Evolutionary conservation across 371 early-diverging fungal genomes (phyloP), one percentile per base, ranked within the genome.

Genomic region (Syncephalis plumigaleata): DNA sequence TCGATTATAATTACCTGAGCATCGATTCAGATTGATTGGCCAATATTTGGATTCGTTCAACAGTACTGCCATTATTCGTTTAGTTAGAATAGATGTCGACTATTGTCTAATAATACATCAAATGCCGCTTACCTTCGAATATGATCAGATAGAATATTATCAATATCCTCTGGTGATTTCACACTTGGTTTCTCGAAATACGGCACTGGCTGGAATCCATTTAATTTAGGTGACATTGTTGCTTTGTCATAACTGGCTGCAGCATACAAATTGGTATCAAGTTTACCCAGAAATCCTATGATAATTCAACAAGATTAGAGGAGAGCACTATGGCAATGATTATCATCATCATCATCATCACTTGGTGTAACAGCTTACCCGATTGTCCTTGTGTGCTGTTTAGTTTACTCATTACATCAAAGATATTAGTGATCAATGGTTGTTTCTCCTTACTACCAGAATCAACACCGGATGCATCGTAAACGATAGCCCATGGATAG

Each of bases 131-230:
- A 45, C 1, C 36, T 42, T 23, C 45, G 54, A 22, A 70, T 54
- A 38, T 51, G 23, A 5, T 44, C 38, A 21, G 61, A 57, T 36
- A 71, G 23, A 13, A 58, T 55, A 45, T 63, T 55, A 47, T 64
- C 61, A 11, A 67, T 55, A n/a, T 54, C 55, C 15, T 38, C 46
- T 3, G 58, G 57, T 8, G 55, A 31, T 31, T 31, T 36, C 15
- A 39, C 58, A 20, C 49, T 24, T 15, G 43, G 45, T 20, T 57
- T 50, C 21, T 54, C 50, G 43, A 57, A 62, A 46, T 39, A 71
- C 17, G 74, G 74, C 0, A 68, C 64, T 1, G 60, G 60, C 44
- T 64, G 59, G 24, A 68, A 54, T 18, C 58, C 60, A 11, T 42
- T 36, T 8, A 61, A 7, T 0, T 46, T 11, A n/a, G 7, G 47